Base-by-base conservation (phyloP, 495 filamentous ascomycete genomes). In the Aspergillus saccharolyticus region DNA sequence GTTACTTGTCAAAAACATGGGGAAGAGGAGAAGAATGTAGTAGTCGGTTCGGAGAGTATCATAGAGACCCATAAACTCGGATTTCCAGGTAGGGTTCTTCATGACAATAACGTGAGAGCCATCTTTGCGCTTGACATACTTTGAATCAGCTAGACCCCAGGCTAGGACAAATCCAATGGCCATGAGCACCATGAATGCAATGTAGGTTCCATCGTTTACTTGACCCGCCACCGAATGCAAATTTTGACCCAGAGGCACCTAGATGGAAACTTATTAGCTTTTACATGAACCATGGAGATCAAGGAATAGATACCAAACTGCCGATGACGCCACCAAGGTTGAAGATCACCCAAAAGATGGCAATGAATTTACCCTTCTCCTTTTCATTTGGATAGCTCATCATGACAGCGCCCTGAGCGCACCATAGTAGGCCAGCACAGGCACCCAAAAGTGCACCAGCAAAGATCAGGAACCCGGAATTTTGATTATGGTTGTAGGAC, bases 281-380 rank as follows among this genome's bases (percentile, higher is more conserved):
- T 39, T 44, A 42, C 4, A 14, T 17, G 18, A 42, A 20, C 10
- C 25, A 39, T 16, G 30, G 15, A 20, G 14, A 24, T 19, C 33
- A 54, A 44, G 22, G 17, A 15, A 45, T 33, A 16, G 15, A 25
- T 74, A 86, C 86, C 74, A 96, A 78, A 57, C 85, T 85, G 25
- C 93, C 93, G 76, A 96, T 90, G 54, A 96, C 92, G 64, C 85
- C 92, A 59, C 93, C 92, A 30, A 91, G 69, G 70, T 97, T 97
- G 80, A 96, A 97, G 63, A 97, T 96, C 54, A 89, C 83, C 92
- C 92, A 97, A 72, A 97, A 96, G 70, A 85, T 82, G 43, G 88
- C 87, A 66, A 96, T 96, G 66, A 89, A 97, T 44, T 87, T 83
- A 43, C 92, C 92, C 75, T 97, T 97, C 48, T 84, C 77, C 17